Evolutionary conservation across 23 red algal species (phyloP).

Genomic region (Gracilaria gracilis): DNA sequence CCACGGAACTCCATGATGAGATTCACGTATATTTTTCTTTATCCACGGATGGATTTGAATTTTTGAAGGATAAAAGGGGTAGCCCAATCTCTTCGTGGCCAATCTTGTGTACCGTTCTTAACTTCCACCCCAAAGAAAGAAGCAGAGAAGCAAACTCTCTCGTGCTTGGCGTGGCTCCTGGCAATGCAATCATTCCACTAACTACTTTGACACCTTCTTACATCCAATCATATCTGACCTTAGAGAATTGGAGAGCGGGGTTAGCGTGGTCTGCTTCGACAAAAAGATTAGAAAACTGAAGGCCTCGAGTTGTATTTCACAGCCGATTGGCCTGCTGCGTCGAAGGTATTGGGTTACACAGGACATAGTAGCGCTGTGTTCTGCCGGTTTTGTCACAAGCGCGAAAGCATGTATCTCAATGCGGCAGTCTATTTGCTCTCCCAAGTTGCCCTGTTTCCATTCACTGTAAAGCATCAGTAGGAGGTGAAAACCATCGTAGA

Average conservation of each 20-base stretch:
- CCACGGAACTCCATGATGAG: no score
- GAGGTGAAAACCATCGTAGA: neutral
- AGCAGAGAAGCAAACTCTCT: neutral
- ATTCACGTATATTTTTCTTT: neutral
- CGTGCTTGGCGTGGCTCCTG: neutral
- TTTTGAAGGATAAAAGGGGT: neutral
- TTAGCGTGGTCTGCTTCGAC: neutral
- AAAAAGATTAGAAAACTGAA: neutral
- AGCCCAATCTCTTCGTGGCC: neutral
- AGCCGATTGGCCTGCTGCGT: constrained; percentile 29
- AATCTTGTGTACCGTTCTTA: neutral
- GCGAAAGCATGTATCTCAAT: neutral
- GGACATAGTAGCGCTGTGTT: neutral
- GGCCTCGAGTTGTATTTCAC: constrained; percentile 10
- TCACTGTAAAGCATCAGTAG: neutral
- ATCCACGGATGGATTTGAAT: constrained; percentile 22
- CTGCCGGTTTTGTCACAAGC: neutral
- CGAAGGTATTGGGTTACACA: constrained; percentile 13
- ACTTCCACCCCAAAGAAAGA: neutral
- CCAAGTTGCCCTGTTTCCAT: neutral
- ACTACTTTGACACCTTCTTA: no score
- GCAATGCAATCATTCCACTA: neutral
- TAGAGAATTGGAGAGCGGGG: neutral
- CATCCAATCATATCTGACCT: neutral
- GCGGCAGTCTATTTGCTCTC: neutral